Percentiles rank a stretch among this genome's conserved stretches.
These are phyloP conservation scores for Dunaliella sp. DNA, from an alignment of 139 green algal species.

Conservation along the genomic window DNA sequence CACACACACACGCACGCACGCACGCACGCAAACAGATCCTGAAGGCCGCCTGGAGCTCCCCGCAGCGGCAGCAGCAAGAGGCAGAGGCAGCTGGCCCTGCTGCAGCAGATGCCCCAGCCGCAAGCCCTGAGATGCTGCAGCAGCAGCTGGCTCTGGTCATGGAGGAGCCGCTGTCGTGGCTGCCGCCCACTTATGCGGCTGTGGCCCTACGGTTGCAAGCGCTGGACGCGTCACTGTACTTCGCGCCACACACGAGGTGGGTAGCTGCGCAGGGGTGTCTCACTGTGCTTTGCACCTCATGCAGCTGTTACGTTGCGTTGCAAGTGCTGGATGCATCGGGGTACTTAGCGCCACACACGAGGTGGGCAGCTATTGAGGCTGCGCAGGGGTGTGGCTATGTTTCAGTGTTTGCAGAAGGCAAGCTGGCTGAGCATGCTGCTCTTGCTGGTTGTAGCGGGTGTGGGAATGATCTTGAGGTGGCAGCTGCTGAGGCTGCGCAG, in stretches of 20 bases:
- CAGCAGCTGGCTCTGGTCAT: neutral
- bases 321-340: constrained; percentile 59
- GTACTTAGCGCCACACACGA: constrained; percentile 25
- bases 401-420: no score
- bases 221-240: constrained; percentile 65
- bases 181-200: constrained; percentile 67
- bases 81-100: neutral
- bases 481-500: no score
- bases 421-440: no score
- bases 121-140: neutral
- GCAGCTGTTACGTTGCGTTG: constrained; percentile 67
- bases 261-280: no score
- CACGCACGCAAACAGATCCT: neutral
- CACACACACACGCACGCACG: no score
- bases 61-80: constrained; percentile 9
- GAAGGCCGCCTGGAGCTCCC: neutral
- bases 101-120: neutral
- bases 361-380: no score
- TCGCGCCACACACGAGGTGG: neutral
- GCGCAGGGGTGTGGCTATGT: no score
- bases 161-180: constrained; percentile 64
- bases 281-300: no score
- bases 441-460: no score
- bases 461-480: no score
- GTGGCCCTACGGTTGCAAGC: constrained; percentile 65